phyloP scores from a whole-genome alignment of 2,329 filamentous ascomycete species.

The Huntiella bhutanensis region DNA sequence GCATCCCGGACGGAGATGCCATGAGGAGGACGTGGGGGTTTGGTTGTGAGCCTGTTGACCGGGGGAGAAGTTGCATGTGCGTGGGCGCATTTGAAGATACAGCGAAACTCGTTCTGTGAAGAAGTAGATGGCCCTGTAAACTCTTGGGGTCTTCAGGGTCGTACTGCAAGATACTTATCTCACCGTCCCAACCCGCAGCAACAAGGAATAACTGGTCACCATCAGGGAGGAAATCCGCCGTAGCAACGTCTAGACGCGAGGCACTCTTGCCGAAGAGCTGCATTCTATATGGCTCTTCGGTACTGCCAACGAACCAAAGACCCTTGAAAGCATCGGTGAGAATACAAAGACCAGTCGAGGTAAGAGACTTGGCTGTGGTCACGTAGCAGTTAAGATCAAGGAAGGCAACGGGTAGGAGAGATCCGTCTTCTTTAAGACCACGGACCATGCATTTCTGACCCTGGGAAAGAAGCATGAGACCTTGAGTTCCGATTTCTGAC shows the following conservation, averaged over 20 bases:
- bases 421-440: constrained; percentile 87
- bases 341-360: constrained; percentile 65
- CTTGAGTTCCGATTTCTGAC: constrained; percentile 68
- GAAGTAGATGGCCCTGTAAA: constrained; percentile 67
- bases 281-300: constrained; percentile 92
- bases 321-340: constrained; percentile 86
- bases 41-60: constrained; percentile 19
- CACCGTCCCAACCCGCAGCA: constrained; percentile 65
- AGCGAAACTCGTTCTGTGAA: constrained; percentile 77
- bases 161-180: constrained; percentile 78
- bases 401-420: constrained; percentile 81
- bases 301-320: constrained; percentile 90
- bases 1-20: constrained; percentile 54
- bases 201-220: constrained; percentile 68
- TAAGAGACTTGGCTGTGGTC: constrained; percentile 64
- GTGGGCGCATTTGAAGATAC: constrained; percentile 61
- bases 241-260: constrained; percentile 56
- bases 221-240: constrained; percentile 76
- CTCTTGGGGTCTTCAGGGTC: constrained; percentile 94
- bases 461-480: constrained; percentile 74
- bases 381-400: constrained; percentile 96
- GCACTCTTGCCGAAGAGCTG: constrained; percentile 77
- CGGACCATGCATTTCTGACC: constrained; percentile 96
- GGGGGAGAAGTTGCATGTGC: constrained; percentile 56
- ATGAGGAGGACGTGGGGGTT: constrained; percentile 39